Evolutionary conservation across 108 stramenopile species (phyloP).

Genomic region (Discostella stelligeroides): DNA sequence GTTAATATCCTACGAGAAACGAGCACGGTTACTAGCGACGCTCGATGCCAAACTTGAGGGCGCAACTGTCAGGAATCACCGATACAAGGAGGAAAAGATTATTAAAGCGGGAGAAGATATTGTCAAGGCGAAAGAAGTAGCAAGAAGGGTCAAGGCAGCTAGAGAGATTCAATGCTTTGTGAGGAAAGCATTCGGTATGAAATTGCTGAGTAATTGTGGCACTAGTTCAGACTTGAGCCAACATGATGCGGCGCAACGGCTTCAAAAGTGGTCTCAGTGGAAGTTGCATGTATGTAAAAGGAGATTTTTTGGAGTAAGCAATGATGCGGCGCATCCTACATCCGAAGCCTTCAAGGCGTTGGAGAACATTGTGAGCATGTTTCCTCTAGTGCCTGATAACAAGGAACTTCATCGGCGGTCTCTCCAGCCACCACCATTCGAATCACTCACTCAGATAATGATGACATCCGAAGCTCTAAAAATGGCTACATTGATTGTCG

Average conservation of each 20-base stretch:
- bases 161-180: constrained; percentile 22
- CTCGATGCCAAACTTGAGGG: constrained; percentile 36
- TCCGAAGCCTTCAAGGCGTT: constrained; percentile 1
- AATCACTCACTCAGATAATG: constrained; percentile 26
- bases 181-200: constrained; percentile 17
- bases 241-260: constrained; percentile 23
- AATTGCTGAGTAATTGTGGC: neutral
- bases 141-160: constrained; percentile 29
- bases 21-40: constrained; percentile 16
- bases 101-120: constrained; percentile 33
- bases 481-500: constrained; percentile 15
- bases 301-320: constrained; percentile 8
- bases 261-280: constrained; percentile 30
- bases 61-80: constrained; percentile 8
- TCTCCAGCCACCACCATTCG: constrained; percentile 13
- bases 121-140: constrained; percentile 32
- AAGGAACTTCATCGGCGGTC: neutral
- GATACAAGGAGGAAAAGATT: constrained; percentile 17
- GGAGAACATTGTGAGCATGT: constrained; percentile 10
- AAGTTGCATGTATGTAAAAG: constrained; percentile 13
- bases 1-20: constrained; percentile 25
- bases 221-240: constrained; percentile 18
- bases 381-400: neutral
- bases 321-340: neutral
- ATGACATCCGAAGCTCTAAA: constrained; percentile 28